Percentiles rank a stretch among this genome's conserved stretches.
Evolutionary conservation across 2,329 filamentous ascomycete genomes (phyloP).

Genomic region (Cladosporium sphaerospermum): DNA sequence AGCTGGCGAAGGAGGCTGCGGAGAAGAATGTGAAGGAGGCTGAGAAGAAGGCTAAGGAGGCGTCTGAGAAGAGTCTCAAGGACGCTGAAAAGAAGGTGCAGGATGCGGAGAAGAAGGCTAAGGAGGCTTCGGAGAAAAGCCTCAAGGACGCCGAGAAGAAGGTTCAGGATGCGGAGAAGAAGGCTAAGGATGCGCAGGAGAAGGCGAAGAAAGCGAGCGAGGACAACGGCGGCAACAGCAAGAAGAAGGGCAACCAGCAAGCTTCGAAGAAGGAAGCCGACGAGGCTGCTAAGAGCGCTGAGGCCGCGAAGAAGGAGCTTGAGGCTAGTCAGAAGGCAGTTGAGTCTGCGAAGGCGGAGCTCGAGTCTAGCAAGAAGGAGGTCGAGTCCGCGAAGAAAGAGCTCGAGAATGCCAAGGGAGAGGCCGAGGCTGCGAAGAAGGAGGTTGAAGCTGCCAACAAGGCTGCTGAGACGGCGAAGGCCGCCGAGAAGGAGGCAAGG

Average conservation of each 20-base stretch:
- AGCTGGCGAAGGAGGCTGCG: slow-evolving; percentile 30
- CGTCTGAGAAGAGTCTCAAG: slow-evolving; percentile 13
- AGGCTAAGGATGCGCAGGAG: slow-evolving; percentile 4
- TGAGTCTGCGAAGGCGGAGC: slow-evolving; percentile 12
- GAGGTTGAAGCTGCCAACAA: slow-evolving; percentile 5
- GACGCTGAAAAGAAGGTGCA: slow-evolving; percentile 42
- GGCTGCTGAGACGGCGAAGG: slow-evolving; percentile 19
- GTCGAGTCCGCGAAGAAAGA: slow-evolving; percentile 14
- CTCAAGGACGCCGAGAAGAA: slow-evolving; percentile 24
- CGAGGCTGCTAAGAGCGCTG: slow-evolving; percentile 14
- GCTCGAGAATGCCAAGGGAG: slow-evolving; percentile 11
- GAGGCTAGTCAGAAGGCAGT: slow-evolving; percentile 10
- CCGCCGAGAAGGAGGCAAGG: slow-evolving; percentile 36
- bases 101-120: slow-evolving; percentile 39
- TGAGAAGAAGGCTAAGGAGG: slow-evolving; percentile 29
- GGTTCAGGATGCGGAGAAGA: slow-evolving; percentile 14
- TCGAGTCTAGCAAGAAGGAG: slow-evolving; percentile 20
- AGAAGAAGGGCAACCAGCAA: slow-evolving; percentile 4
- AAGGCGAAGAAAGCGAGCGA: slow-evolving; percentile 6
- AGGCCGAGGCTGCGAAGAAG: slow-evolving; percentile 5
- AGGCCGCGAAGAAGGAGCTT: slow-evolving; percentile 24
- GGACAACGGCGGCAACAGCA: background rate
- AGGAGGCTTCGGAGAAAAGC: slow-evolving; percentile 10
- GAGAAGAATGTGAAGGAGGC: slow-evolving; percentile 42
- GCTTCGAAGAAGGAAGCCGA: slow-evolving; percentile 1